Conservation (phyloP, 495 filamentous ascomycete species). For the Jackrogersella multiformis region DNA sequence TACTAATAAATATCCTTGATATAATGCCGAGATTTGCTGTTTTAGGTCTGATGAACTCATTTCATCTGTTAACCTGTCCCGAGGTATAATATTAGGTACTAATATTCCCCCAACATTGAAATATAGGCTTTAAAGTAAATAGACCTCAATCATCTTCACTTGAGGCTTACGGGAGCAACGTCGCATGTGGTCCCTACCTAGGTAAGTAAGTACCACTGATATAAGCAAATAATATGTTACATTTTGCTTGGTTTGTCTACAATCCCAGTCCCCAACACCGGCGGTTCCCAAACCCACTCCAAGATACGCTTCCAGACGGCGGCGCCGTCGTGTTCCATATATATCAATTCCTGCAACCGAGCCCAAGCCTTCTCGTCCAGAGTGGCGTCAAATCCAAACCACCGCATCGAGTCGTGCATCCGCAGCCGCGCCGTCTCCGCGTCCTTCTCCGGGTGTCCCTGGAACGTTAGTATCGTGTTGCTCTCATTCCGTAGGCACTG, state of each 20-base stretch:
- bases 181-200: background rate
- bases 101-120: background rate
- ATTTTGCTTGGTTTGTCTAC: conserved; percentile 22
- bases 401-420: conserved; percentile 49
- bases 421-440: conserved; percentile 51
- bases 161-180: background rate
- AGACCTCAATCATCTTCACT: background rate
- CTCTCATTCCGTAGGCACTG: conserved; percentile 53
- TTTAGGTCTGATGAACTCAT: no score
- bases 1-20: no score
- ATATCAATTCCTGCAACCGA: conserved; percentile 29
- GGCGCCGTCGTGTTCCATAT: conserved; percentile 52
- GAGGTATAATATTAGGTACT: no score
- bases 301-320: conserved; percentile 56
- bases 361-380: conserved; percentile 39
- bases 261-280: conserved; percentile 14
- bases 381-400: conserved; percentile 51
- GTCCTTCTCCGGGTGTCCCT: conserved; percentile 62
- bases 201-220: background rate
- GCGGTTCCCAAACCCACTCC: conserved; percentile 51
- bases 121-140: background rate
- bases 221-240: background rate
- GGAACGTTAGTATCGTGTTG: conserved; percentile 57
- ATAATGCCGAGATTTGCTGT: no score
- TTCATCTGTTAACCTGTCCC: no score